Percentiles rank a stretch among this genome's conserved stretches.
Evolutionary conservation across 23 red algal species (phyloP).

Genomic region (Gracilaria vermiculophylla): DNA sequence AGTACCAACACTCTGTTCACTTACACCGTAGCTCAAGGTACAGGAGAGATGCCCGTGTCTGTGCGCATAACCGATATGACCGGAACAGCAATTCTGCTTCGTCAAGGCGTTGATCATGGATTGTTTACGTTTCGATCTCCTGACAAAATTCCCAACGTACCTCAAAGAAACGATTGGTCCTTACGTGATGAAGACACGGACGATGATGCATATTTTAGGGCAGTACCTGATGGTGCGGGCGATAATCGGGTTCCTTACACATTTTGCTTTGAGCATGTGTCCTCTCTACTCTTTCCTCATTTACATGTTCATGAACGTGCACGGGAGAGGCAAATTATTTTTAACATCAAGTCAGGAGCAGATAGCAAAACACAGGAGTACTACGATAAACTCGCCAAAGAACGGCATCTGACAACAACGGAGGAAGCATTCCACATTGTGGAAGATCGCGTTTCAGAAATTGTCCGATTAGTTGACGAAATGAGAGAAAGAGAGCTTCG

Average conservation of each 20-base stretch:
- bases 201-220: conserved; percentile 33
- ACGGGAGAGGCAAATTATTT: conserved; percentile 28
- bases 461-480: conserved; percentile 63
- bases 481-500: conserved; percentile 58
- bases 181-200: conserved; percentile 34
- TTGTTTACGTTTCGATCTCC: conserved; percentile 57
- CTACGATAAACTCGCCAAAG: conserved; percentile 64
- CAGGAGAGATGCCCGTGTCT: conserved; percentile 46
- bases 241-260: conserved; percentile 35
- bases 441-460: conserved; percentile 56
- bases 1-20: conserved; percentile 23
- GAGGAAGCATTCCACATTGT: conserved; percentile 49
- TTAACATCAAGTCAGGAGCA: conserved; percentile 28
- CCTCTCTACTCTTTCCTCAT: conserved; percentile 8
- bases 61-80: conserved; percentile 18
- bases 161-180: conserved; percentile 34
- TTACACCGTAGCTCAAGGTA: conserved; percentile 56
- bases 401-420: conserved; percentile 30
- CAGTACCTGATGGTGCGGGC: conserved; percentile 13
- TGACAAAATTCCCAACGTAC: conserved; percentile 9
- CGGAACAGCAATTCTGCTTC: conserved; percentile 4
- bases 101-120: conserved; percentile 37
- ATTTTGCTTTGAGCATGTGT: conserved; percentile 62
- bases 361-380: conserved; percentile 26
- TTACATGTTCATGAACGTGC: neutral